Evolutionary conservation across 2,329 filamentous ascomycete species (phyloP).

Genomic region (Fusarium nematophilum): DNA sequence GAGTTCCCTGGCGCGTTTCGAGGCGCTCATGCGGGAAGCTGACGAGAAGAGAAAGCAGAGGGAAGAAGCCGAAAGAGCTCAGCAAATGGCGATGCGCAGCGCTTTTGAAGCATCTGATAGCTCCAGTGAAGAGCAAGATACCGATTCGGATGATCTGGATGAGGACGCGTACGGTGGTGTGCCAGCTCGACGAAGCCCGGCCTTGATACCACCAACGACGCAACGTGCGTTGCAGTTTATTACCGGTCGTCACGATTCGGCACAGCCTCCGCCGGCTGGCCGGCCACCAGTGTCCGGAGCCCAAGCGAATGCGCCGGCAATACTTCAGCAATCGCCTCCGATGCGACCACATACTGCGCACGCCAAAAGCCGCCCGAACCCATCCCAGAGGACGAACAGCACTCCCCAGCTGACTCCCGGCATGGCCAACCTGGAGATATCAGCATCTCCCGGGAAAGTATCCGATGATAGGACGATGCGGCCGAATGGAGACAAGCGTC

Average conservation of each 20-base stretch:
- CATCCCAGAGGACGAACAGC: conserved; percentile 59
- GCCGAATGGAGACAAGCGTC: conserved; percentile 58
- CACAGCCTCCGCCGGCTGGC: conserved; percentile 47
- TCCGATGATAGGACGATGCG: conserved; percentile 50
- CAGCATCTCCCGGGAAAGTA: conserved; percentile 38
- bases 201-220: conserved; percentile 58
- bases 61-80: conserved; percentile 48
- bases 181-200: conserved; percentile 44
- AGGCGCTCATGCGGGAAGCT: conserved; percentile 71
- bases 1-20: conserved; percentile 73
- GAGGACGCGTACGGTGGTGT: conserved; percentile 55
- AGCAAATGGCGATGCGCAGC: conserved; percentile 56
- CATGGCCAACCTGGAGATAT: conserved; percentile 38
- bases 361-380: conserved; percentile 58
- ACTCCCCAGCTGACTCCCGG: conserved; percentile 58
- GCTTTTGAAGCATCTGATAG: conserved; percentile 64
- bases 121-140: conserved; percentile 54
- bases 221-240: conserved; percentile 65
- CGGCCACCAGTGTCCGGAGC: conserved; percentile 47
- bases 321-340: conserved; percentile 39
- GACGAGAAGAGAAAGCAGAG: conserved; percentile 62
- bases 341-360: conserved; percentile 66
- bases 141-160: conserved; percentile 55
- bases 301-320: conserved; percentile 43
- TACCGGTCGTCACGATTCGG: conserved; percentile 54